These are phyloP conservation scores for Aspergillus jensenii DNA, from an alignment of 2,329 filamentous ascomycete species.

Conservation along the genomic window DNA sequence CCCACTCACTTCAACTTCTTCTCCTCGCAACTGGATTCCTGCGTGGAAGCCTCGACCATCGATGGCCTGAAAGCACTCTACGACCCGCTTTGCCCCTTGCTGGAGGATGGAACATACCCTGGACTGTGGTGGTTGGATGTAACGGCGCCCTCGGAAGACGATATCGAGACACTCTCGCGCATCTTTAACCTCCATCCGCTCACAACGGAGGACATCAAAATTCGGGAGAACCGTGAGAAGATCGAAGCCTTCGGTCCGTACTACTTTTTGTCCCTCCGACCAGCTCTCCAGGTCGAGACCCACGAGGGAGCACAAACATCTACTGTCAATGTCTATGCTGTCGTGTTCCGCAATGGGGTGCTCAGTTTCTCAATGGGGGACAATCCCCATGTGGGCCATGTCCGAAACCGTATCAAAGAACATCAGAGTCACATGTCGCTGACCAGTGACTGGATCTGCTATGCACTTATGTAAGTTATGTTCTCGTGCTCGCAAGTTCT, in stretches of 20 bases:
- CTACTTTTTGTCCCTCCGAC: constrained; percentile 93
- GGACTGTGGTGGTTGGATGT: constrained; percentile 98
- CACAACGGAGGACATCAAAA: constrained; percentile 90
- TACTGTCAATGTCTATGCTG: constrained; percentile 87
- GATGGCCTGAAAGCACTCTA: constrained; percentile 79
- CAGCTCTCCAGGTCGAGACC: constrained; percentile 76
- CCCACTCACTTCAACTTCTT: constrained; percentile 84
- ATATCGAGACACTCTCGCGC: constrained; percentile 82
- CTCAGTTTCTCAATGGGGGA: constrained; percentile 86
- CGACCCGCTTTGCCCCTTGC: constrained; percentile 70
- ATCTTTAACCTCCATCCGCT: constrained; percentile 93
- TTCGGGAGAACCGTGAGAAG: constrained; percentile 91
- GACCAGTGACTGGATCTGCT: constrained; percentile 96
- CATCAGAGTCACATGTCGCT: constrained; percentile 88
- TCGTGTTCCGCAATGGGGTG: constrained; percentile 90
- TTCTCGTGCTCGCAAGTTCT: too few species aligned
- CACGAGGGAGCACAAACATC: constrained; percentile 76
- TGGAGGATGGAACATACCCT: constrained; percentile 50
- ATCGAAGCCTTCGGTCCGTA: constrained; percentile 96
- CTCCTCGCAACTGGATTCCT: constrained; percentile 84
- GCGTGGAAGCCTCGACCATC: constrained; percentile 80
- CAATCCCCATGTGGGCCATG: constrained; percentile 78
- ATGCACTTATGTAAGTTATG: constrained; percentile 79
- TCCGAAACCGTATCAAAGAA: constrained; percentile 84
- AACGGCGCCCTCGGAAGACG: constrained; percentile 79